Base-by-base conservation (phyloP, 176 grass and related monocot genomes). In the Carex cristatella region DNA sequence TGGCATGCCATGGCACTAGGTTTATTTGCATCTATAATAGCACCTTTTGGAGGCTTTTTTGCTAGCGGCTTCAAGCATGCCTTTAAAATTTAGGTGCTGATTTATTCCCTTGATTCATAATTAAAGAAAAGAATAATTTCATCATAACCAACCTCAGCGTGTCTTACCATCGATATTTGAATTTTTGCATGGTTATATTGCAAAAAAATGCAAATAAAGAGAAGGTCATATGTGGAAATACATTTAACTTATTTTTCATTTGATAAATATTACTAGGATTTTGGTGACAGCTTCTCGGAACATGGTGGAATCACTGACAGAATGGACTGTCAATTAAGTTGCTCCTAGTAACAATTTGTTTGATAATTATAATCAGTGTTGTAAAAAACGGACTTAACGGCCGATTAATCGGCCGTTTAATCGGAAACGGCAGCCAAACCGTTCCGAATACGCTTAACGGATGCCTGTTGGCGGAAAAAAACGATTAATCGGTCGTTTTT, bases 281-380 rank as follows among this genome's bases (percentile, higher is more conserved):
- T 99, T 74, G 97, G 97, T 35, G 93, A 99, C 82, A 99, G 97
- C 75, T 96, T 99, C 86, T 93, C 97, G 88, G 97, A 93, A 59
- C 97, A 99, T 83, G 97, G 97, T 23, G 97, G 97, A 87, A 96
- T 99, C 23, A 99, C 97, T 33, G 97, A 99, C 44, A 88, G 97
- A 91, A 99, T 99, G 97, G 97, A 99, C 87, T 99, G 97, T 81
- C 97, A 99, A 80, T 93, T 99, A 90, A 96, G 91, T 92, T 63
- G 46, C 30, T 83, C 30, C 1, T 14, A 53, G 7, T 1, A 53
- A 57, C 74, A 58, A 33, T 33, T 79, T 79, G 30, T 57, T 4
- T 57, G 30, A 33, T 56, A 57, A 87, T 70, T n/a, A 31, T 81
- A 51, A 16, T 44, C n/a, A n/a, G n/a, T n/a, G n/a, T n/a, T n/a